A percentile compares a stretch with the other conserved stretches of the same genome.
Evolutionary conservation across 306 rosid species (phyloP).

Genomic region (Ormosia semicastrata): DNA sequence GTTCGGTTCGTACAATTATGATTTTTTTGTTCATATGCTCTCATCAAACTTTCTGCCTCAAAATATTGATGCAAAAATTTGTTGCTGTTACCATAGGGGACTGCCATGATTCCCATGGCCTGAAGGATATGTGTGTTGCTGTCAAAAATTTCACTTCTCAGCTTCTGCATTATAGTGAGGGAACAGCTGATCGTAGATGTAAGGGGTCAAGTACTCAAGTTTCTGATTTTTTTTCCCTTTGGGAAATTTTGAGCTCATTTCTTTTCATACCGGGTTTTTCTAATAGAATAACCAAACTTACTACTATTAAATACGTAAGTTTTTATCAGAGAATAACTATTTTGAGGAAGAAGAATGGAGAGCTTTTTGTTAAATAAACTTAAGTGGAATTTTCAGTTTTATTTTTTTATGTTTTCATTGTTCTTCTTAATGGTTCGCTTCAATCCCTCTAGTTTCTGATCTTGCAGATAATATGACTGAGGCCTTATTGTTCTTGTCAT

Average conservation of each 20-base stretch:
- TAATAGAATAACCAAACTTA: background rate
- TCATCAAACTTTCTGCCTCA: background rate
- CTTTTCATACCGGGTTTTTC: background rate
- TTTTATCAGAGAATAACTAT: background rate
- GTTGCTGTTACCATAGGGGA: conserved; percentile 50
- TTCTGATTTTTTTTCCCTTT: background rate
- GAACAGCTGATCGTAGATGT: conserved; percentile 67
- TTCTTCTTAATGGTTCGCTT: background rate
- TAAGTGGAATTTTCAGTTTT: background rate
- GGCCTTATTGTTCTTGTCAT: conserved; percentile 85
- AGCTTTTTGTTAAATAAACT: background rate
- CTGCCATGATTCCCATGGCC: conserved; percentile 60
- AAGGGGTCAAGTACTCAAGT: conserved; percentile 27
- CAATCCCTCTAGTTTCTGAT: background rate
- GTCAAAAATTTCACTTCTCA: conserved; percentile 82
- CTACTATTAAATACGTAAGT: background rate
- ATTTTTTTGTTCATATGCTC: background rate
- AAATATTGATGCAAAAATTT: background rate
- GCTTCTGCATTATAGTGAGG: conserved; percentile 56
- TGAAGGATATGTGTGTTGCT: conserved; percentile 74
- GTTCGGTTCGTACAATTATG: too few relatives aligned
- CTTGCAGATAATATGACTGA: conserved; percentile 88
- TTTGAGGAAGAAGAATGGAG: background rate
- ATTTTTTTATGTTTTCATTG: background rate
- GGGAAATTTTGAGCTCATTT: background rate